phyloP scores from a whole-genome alignment of 192 early-diverging fungal genomes.

The Coemansia sp. region DNA sequence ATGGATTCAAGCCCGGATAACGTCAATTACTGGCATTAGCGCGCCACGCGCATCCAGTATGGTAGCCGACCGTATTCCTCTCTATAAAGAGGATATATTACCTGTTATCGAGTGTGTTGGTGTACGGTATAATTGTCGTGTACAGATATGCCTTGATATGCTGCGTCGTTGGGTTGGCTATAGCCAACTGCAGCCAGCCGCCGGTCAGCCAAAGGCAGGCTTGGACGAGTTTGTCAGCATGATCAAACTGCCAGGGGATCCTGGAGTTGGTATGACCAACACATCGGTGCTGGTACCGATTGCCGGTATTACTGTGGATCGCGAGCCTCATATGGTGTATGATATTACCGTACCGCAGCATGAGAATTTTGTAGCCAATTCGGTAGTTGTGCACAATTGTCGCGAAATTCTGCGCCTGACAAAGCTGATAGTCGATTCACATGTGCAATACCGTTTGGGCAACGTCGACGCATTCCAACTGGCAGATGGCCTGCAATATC shows the following conservation, averaged over 20 bases:
- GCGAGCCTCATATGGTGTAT: constrained; percentile 31
- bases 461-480: constrained; percentile 99
- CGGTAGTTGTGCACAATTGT: constrained; percentile 57
- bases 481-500: constrained; percentile 97
- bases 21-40: too few species aligned
- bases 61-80: background rate
- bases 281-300: constrained; percentile 28
- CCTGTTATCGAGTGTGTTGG: constrained; percentile 25
- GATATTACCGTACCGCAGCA: constrained; percentile 51
- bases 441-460: constrained; percentile 96
- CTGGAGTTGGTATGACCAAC: background rate
- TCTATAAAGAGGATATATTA: constrained; percentile 4
- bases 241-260: constrained; percentile 7
- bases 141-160: constrained; percentile 17
- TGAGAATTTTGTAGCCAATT: constrained; percentile 55
- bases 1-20: constrained; percentile 6
- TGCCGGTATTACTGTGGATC: constrained; percentile 9
- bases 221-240: constrained; percentile 16
- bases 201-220: background rate
- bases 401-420: constrained; percentile 96
- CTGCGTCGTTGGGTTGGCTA: constrained; percentile 41
- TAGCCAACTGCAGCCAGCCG: background rate
- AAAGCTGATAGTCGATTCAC: constrained; percentile 94
- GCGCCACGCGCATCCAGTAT: too few species aligned
- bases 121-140: constrained; percentile 36